Evolutionary conservation across 768 basidiomycete species (phyloP), one percentile per base, ranked within the genome.

Genomic region (Tremella fuciformis): DNA sequence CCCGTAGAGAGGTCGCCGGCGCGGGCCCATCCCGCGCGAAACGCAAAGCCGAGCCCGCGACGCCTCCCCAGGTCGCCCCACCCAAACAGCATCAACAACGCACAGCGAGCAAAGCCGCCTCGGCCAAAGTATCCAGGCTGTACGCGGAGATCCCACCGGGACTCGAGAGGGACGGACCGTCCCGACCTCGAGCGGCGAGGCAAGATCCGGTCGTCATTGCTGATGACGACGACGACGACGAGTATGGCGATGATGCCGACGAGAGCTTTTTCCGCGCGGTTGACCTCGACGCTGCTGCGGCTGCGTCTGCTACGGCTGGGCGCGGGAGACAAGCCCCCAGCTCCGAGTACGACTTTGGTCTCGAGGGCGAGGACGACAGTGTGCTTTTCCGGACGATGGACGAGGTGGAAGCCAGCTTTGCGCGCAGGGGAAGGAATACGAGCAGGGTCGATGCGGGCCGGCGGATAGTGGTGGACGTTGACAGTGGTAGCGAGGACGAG

Each of bases 181-280:
- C 29, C 11, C 29, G 29, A 11, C 29, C 29, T 11, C 4, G 29
- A 11, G 6, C 4, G 11, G 29, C 29, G 29, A 34, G 29, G 11
- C 29, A 34, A 34, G 29, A 34, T 34, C 29, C 29, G 11, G 29
- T 34, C 29, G 29, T 34, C 29, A 34, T 34, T 34, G n/a, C n/a
- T n/a, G n/a, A n/a, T n/a, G 29, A 34, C 29, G 29, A 34, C 29
- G 29, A 34, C n/a, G 42, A 46, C 6, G 42, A 46, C 22, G 42
- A 46, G 22, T 46, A 18, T 15, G 22, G 42, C 22, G 42, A 46
- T 15, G 42, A 46, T 18, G 42, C 22, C n/a, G 42, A 46, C 42
- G 42, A 46, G 22, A 18, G n/a, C n/a, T 46, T 46, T 22, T 18
- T 46, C 22, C 42, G 42, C n/a, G n/a, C n/a, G 42, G 22, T 46